Conservation (phyloP, 495 filamentous ascomycete genomes). For the Lasiosphaeria hispida region DNA sequence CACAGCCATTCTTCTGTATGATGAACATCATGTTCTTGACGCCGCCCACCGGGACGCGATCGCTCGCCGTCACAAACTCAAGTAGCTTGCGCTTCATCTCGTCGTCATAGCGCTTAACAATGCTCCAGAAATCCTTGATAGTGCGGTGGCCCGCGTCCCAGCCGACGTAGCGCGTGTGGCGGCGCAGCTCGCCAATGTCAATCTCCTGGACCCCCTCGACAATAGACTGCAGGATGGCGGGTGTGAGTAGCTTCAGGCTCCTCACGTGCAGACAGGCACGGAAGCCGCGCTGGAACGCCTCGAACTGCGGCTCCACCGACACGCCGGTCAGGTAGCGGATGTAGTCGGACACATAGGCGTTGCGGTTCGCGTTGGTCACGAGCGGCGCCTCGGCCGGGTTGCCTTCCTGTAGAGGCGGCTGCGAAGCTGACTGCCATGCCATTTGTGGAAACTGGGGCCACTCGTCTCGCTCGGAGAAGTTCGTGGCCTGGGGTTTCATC, state of each 20-base stretch:
- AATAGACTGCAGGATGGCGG: conserved; percentile 66
- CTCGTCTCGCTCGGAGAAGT: background rate
- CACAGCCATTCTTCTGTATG: conserved; percentile 74
- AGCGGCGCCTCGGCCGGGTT: conserved; percentile 50
- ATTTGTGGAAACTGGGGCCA: conserved; percentile 44
- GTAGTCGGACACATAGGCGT: conserved; percentile 81
- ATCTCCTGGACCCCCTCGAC: conserved; percentile 82
- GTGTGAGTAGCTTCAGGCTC: conserved; percentile 68
- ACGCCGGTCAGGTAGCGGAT: conserved; percentile 78
- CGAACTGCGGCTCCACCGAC: conserved; percentile 72
- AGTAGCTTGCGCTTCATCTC: conserved; percentile 68
- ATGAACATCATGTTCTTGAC: conserved; percentile 76
- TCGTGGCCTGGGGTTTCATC: conserved; percentile 36
- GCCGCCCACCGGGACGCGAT: conserved; percentile 84
- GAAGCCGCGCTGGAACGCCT: conserved; percentile 82
- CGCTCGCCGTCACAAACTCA: conserved; percentile 93
- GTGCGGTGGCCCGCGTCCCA: conserved; percentile 65
- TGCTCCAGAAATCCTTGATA: conserved; percentile 78
- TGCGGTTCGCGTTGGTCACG: conserved; percentile 75
- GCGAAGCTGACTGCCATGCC: conserved; percentile 8
- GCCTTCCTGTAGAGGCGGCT: conserved; percentile 27
- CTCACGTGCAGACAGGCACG: conserved; percentile 67
- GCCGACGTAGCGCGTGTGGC: conserved; percentile 71
- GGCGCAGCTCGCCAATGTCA: conserved; percentile 66
- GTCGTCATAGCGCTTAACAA: conserved; percentile 67